Conservation (phyloP, 2,329 filamentous ascomycete genomes). For the Calonectria hawksworthii region DNA sequence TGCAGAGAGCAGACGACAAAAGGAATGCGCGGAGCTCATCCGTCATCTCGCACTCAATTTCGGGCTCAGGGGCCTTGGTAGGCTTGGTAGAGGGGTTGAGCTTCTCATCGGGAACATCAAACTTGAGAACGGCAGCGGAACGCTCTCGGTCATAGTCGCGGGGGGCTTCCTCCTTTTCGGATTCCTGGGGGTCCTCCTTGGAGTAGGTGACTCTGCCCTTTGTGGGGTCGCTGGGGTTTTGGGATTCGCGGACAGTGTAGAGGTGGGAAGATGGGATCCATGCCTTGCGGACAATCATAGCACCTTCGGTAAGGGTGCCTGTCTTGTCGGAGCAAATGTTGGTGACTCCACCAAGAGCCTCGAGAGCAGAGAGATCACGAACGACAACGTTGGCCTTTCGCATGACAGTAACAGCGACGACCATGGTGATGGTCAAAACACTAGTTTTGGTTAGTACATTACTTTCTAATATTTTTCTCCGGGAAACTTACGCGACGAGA, state of each 20-base stretch:
- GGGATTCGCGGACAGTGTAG: slow-evolving; percentile 73
- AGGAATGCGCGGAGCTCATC: slow-evolving; percentile 66
- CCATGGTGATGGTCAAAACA: slow-evolving; percentile 79
- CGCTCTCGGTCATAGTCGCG: slow-evolving; percentile 73
- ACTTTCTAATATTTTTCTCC: not conserved
- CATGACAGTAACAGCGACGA: slow-evolving; percentile 75
- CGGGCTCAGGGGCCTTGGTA: slow-evolving; percentile 44
- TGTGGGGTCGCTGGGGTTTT: slow-evolving; percentile 73
- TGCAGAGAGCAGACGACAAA: slow-evolving; percentile 73
- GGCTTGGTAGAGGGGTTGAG: slow-evolving; percentile 53
- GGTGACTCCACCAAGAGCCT: slow-evolving; percentile 78
- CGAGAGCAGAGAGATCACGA: slow-evolving; percentile 75
- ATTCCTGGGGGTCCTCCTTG: slow-evolving; percentile 49
- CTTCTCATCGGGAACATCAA: slow-evolving; percentile 73
- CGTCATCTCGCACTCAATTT: slow-evolving; percentile 61
- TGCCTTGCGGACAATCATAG: slow-evolving; percentile 78
- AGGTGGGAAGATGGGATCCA: slow-evolving; percentile 72
- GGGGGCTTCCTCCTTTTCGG: slow-evolving; percentile 55
- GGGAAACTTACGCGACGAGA: slow-evolving; percentile 68
- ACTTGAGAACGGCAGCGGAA: slow-evolving; percentile 71
- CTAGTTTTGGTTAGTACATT: slow-evolving; percentile 44
- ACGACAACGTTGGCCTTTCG: slow-evolving; percentile 75
- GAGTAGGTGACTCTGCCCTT: slow-evolving; percentile 67
- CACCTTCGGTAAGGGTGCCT: slow-evolving; percentile 76
- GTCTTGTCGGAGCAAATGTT: slow-evolving; percentile 83